Conservation (phyloP, 352 stramenopile species). For the Phytophthora meadii region DNA sequence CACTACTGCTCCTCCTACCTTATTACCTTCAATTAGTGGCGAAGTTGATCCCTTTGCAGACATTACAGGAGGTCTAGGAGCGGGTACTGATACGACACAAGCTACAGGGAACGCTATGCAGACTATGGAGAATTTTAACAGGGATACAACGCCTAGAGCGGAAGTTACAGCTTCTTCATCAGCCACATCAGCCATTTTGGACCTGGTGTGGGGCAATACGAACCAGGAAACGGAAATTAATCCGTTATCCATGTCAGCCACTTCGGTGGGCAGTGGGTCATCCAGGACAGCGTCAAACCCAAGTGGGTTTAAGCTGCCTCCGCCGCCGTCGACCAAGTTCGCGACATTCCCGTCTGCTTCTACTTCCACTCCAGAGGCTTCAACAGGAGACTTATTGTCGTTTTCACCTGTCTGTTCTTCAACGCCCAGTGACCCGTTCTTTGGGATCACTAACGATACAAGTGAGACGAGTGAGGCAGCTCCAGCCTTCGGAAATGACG, state of each 20-base stretch:
- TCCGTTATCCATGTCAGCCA: conserved; percentile 8
- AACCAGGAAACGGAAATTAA: conserved; percentile 16
- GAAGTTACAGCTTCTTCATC: conserved; percentile 13
- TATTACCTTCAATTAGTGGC: conserved; percentile 36
- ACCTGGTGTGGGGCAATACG: conserved; percentile 36
- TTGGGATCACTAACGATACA: conserved; percentile 32
- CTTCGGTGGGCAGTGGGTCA: conserved; percentile 6
- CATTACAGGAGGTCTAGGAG: conserved; percentile 29
- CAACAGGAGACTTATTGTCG: conserved; percentile 57
- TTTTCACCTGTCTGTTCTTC: conserved; percentile 59
- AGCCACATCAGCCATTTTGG: conserved; percentile 30
- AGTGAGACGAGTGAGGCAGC: conserved; percentile 15
- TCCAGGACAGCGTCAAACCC: conserved; percentile 19
- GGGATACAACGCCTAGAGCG: not conserved
- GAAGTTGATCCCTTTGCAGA: conserved; percentile 50
- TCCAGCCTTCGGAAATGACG: conserved; percentile 37
- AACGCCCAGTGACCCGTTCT: conserved; percentile 37
- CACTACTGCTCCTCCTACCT: conserved; percentile 12
- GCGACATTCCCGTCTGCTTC: conserved; percentile 21
- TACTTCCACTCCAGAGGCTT: conserved; percentile 15
- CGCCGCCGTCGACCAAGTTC: conserved; percentile 24
- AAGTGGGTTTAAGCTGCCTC: conserved; percentile 24
- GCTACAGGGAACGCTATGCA: not conserved
- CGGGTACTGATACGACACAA: not conserved
- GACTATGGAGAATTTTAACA: not conserved